Conservation (phyloP, 257 asterid species). For the Solanum habrochaites region DNA sequence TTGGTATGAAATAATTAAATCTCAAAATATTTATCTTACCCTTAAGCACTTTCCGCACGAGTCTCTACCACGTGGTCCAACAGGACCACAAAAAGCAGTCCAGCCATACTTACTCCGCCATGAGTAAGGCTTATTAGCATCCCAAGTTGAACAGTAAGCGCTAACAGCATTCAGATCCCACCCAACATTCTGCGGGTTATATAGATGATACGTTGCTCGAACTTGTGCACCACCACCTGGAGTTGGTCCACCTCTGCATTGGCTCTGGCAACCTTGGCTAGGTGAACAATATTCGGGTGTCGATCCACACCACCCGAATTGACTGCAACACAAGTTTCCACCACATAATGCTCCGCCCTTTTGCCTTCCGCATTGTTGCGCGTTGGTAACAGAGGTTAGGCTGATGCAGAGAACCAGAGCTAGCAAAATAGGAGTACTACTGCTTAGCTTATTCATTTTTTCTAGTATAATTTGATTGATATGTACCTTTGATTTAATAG, state of each 20-base stretch:
- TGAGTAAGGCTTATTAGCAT: conserved; percentile 4
- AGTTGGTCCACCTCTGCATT: background rate
- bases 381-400: background rate
- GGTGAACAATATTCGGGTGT: background rate
- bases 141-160: conserved; percentile 23
- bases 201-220: conserved; percentile 14
- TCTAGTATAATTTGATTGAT: background rate
- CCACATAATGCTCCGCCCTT: background rate
- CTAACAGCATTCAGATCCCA: conserved; percentile 13
- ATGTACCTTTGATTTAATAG: background rate
- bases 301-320: background rate
- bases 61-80: conserved; percentile 11
- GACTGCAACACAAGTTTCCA: background rate
- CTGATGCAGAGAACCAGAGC: background rate
- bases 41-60: conserved; percentile 20
- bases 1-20: too few species aligned
- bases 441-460: background rate
- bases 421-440: background rate
- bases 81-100: conserved; percentile 28
- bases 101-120: conserved; percentile 17
- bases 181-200: conserved; percentile 11
- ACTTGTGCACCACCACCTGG: background rate
- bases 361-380: background rate
- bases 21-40: background rate
- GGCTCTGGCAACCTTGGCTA: background rate